A percentile compares a stretch with the other conserved stretches of the same genome.
Evolutionary conservation across 2,329 filamentous ascomycete species (phyloP).

Genomic region (Pestalotiopsis sp.): DNA sequence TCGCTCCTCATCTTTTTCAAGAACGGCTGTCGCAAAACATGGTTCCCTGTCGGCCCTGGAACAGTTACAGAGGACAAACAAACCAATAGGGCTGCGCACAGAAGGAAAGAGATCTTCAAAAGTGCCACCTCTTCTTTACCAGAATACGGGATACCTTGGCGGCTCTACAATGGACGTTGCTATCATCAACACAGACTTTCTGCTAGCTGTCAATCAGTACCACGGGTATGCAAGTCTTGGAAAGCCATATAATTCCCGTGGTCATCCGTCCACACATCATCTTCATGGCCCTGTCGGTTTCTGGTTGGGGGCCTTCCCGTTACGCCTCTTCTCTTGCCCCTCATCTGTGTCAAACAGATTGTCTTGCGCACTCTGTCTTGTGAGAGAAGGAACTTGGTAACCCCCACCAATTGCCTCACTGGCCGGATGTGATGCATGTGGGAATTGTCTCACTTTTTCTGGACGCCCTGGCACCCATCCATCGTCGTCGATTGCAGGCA

Average conservation of each 20-base stretch:
- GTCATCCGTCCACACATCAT: neutral
- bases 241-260: neutral
- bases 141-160: too few relatives aligned
- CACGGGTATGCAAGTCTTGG: neutral
- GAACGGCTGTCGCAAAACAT: neutral
- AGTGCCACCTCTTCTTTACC: too few relatives aligned
- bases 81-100: too few relatives aligned
- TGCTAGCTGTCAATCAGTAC: neutral
- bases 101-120: too few relatives aligned
- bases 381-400: neutral
- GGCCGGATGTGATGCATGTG: neutral
- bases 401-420: neutral
- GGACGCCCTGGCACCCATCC: neutral
- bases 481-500: neutral
- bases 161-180: neutral
- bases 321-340: neutral
- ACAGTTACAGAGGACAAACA: too few relatives aligned
- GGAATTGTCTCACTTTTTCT: neutral
- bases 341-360: slow-evolving; percentile 5
- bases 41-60: too few relatives aligned
- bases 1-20: neutral
- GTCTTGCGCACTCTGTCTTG: neutral
- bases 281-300: too few relatives aligned
- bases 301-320: neutral
- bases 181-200: too few relatives aligned